phyloP scores from a whole-genome alignment of 495 filamentous ascomycete genomes.

The Xylaria palmicola region DNA sequence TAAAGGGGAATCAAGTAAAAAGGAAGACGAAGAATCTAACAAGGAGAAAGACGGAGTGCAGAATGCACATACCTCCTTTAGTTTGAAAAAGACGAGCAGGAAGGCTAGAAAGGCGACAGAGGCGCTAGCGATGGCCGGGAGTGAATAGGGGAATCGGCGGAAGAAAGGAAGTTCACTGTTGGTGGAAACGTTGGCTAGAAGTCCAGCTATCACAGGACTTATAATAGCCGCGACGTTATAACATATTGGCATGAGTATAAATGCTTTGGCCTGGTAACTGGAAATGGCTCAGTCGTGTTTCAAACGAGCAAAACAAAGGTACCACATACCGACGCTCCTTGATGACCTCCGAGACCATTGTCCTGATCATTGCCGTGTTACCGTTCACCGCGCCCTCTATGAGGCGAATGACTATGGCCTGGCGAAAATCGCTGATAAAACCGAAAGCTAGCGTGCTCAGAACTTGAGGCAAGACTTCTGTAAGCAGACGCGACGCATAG shows the following conservation, averaged over 20 bases:
- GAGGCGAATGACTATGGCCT: conserved; percentile 60
- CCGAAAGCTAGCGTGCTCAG: conserved; percentile 67
- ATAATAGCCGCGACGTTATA: conserved; percentile 65
- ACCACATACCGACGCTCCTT: conserved; percentile 65
- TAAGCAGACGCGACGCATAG: not conserved
- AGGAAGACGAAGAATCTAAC: too few species aligned
- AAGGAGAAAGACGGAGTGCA: not conserved
- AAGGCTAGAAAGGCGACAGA: conserved; percentile 51
- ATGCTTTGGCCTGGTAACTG: conserved; percentile 48
- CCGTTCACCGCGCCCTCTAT: conserved; percentile 67
- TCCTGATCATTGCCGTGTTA: conserved; percentile 66
- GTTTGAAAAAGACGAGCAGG: conserved; percentile 50
- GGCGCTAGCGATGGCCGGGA: conserved; percentile 63
- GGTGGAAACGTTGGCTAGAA: conserved; percentile 59
- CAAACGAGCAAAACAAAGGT: conserved; percentile 58
- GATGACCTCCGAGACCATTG: conserved; percentile 65
- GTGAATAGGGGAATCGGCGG: conserved; percentile 58
- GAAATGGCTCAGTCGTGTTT: not conserved
- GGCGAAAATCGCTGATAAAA: conserved; percentile 58
- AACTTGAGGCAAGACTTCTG: conserved; percentile 28
- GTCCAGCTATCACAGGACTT: conserved; percentile 60
- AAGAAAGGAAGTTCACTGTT: conserved; percentile 61
- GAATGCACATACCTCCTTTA: conserved; percentile 53
- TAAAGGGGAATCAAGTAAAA: not conserved
- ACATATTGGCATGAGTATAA: conserved; percentile 57